Conservation (phyloP, 306 rosid genomes). For the Quercus dentata region DNA sequence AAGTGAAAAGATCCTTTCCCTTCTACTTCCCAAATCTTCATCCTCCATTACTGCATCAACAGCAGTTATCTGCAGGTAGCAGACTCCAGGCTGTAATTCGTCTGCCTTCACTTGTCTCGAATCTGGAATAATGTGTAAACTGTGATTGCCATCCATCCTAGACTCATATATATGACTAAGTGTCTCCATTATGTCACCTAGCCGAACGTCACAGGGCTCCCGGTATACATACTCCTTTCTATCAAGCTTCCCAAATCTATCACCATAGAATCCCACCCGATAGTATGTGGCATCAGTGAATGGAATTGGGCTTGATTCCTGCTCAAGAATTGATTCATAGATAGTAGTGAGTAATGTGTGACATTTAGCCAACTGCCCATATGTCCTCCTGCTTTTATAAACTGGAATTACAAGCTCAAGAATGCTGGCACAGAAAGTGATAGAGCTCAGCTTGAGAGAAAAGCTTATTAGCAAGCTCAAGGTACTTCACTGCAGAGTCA, state of each 20-base stretch:
- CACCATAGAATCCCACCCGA: conserved; percentile 94
- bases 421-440: conserved; percentile 39
- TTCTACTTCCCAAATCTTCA: conserved; percentile 82
- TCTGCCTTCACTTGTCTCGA: conserved; percentile 98
- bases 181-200: conserved; percentile 99
- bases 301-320: conserved; percentile 96
- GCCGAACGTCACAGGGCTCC: conserved; percentile 94
- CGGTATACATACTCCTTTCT: conserved; percentile 83
- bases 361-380: conserved; percentile 91
- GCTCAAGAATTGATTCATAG: conserved; percentile 92
- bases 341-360: conserved; percentile 82
- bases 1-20: conserved; percentile 89
- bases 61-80: conserved; percentile 95
- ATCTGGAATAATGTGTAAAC: conserved; percentile 84
- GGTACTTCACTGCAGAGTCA: too few relatives aligned
- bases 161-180: conserved; percentile 88
- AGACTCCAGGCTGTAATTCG: conserved; percentile 91
- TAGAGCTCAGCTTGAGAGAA: too few relatives aligned
- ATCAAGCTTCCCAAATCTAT: conserved; percentile 75
- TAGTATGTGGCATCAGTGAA: conserved; percentile 96
- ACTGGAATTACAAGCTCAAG: conserved; percentile 95
- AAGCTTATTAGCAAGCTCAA: too few relatives aligned
- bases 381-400: conserved; percentile 87
- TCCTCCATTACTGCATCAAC: conserved; percentile 98
- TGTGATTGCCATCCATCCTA: conserved; percentile 89